phyloP scores from a whole-genome alignment of 163 green algal species.

The Prototheca cutis region DNA sequence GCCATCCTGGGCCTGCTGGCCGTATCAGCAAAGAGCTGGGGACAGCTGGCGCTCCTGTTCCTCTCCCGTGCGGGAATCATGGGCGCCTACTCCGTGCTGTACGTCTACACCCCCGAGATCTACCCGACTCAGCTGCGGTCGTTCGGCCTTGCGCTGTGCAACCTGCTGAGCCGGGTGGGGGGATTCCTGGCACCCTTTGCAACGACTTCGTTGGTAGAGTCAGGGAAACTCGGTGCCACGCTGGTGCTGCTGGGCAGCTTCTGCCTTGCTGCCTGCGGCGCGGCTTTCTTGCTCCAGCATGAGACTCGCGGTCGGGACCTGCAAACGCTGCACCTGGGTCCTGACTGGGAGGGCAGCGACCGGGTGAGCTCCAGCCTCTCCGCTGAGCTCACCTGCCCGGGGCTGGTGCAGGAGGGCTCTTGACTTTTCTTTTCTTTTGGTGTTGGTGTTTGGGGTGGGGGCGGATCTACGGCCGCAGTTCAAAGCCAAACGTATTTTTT shows the following conservation, averaged over 20 bases:
- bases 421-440: no score
- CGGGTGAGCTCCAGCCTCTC: no score
- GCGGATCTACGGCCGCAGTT: no score
- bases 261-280: conserved; percentile 11
- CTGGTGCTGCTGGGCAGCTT: conserved; percentile 23
- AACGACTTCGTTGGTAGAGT: conserved; percentile 44
- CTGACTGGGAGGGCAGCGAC: no score
- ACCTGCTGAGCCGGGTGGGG: conserved; percentile 47
- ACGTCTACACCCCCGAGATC: conserved; percentile 66
- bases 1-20: conserved; percentile 20
- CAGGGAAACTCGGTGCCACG: conserved; percentile 1
- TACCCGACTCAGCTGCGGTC: conserved; percentile 51
- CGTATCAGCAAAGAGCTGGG: neutral
- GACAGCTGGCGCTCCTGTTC: conserved; percentile 45
- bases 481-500: no score
- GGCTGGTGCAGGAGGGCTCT: no score
- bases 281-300: conserved; percentile 13
- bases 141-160: conserved; percentile 55
- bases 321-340: neutral
- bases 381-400: no score
- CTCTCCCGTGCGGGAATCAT: conserved; percentile 40
- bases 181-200: conserved; percentile 57
- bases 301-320: conserved; percentile 29
- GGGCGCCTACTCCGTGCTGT: conserved; percentile 52
- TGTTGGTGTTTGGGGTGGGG: no score